phyloP scores from a whole-genome alignment of 805 yeast genomes.

The Saturnispora besseyi region DNA sequence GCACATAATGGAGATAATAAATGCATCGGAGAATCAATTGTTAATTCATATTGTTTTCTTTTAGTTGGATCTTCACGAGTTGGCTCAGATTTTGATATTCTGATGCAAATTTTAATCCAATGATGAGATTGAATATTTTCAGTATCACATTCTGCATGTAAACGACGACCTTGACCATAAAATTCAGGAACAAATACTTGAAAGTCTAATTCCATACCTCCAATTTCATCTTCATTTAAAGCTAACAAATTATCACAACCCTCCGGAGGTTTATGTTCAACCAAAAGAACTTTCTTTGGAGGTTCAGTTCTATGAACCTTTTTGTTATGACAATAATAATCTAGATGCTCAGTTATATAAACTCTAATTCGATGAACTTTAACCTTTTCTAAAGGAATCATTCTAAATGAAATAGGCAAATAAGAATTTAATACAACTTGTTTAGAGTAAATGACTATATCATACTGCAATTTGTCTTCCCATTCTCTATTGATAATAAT shows the following conservation, averaged over 20 bases:
- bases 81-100: conserved; percentile 64
- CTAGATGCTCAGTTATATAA: conserved; percentile 80
- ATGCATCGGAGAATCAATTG: conserved; percentile 91
- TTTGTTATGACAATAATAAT: conserved; percentile 78
- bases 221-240: conserved; percentile 38
- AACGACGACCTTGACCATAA: conserved; percentile 43
- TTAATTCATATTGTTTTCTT: conserved; percentile 86
- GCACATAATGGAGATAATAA: conserved; percentile 68
- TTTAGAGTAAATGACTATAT: conserved; percentile 84
- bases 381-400: conserved; percentile 82
- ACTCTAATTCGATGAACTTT: conserved; percentile 79
- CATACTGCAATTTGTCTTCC: conserved; percentile 89
- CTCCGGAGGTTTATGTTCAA: conserved; percentile 66
- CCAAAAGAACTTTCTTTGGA: conserved; percentile 61
- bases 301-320: conserved; percentile 93
- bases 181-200: conserved; percentile 76
- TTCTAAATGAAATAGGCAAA: conserved; percentile 74
- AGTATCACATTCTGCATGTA: conserved; percentile 83
- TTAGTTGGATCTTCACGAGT: conserved; percentile 37
- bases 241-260: conserved; percentile 41
- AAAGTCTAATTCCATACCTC: conserved; percentile 75
- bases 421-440: conserved; percentile 75
- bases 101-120: conserved; percentile 85
- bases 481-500: conserved; percentile 84
- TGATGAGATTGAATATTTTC: conserved; percentile 81